Evolutionary conservation across 2,329 filamentous ascomycete genomes (phyloP), one percentile per base, ranked within the genome.

Genomic region (Penicillium sp.): DNA sequence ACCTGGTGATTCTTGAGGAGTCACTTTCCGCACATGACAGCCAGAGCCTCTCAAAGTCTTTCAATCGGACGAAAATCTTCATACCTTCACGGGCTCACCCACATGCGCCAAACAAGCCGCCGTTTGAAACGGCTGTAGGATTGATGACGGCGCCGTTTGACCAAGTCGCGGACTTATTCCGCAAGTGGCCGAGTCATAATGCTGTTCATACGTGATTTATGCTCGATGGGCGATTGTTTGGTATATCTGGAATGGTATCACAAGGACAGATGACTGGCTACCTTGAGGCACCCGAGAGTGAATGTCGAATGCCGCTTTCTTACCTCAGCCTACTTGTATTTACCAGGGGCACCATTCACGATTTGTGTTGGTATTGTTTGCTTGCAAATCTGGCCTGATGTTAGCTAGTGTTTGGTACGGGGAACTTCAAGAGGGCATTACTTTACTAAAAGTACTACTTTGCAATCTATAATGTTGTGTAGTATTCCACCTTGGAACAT

Each of bases 121-220:
- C 82, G 0, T 87, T 86, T 62, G 84, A 87, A 76, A 84, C 81
- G 0, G 83, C 80, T 0, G 80, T 80, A 64, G 84, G 83, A 0
- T 67, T 88, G 26, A 58, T 88, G 72, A 75, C 83, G 0, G 84
- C 85, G 7, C 85, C 86, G 0, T 75, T 88, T 31, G 86, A 88
- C 67, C 81, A 79, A 52, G 64, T 88, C 35, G 75, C 74, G 30
- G 60, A 62, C 35, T 50, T 62, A 31, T 62, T 62, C 29, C 44
- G 60, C 3, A 58, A 58, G 44, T 62, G 60, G 60, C 60, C 60
- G 35, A 13, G 26, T 23, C 51, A 29, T 19, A 19, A 48, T 26
- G 35, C 35, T 41, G 35, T 41, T 15, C 55, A 46, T 19, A 21
- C 53, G 46, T 49, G 13, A 47, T 31, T 6, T 57, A 47, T 31